Conservation (phyloP, 2,329 filamentous ascomycete species). For the Penicillium polonicum region DNA sequence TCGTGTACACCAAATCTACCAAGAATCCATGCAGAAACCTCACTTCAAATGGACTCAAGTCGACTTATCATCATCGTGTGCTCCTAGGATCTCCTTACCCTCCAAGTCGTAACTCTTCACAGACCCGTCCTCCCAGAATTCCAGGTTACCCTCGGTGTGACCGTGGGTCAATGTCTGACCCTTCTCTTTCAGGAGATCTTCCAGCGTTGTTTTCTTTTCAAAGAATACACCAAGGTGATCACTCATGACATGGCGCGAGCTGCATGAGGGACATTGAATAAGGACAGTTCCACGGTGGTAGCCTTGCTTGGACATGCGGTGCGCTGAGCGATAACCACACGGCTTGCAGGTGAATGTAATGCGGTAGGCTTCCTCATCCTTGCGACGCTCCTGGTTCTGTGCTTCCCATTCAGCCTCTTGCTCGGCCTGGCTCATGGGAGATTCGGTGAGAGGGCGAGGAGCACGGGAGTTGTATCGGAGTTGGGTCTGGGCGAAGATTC, state of each 20-base stretch:
- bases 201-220: conserved; percentile 43
- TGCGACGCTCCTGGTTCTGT: conserved; percentile 37
- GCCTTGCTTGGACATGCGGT: conserved; percentile 87
- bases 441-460: conserved; percentile 38
- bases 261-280: conserved; percentile 82
- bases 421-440: conserved; percentile 22
- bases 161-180: conserved; percentile 77
- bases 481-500: conserved; percentile 8
- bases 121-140: conserved; percentile 80
- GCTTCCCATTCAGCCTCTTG: conserved; percentile 36
- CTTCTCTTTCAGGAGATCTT: conserved; percentile 43
- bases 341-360: conserved; percentile 91
- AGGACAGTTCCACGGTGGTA: conserved; percentile 89
- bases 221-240: conserved; percentile 73
- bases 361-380: conserved; percentile 69
- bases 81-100: conserved; percentile 11
- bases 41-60: background rate
- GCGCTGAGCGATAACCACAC: conserved; percentile 75
- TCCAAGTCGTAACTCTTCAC: conserved; percentile 26
- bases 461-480: conserved; percentile 35
- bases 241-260: conserved; percentile 84
- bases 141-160: conserved; percentile 76
- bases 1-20: conserved; percentile 2
- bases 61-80: conserved; percentile 10
- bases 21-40: background rate